A percentile compares a stretch with the other conserved stretches of the same genome.
Evolutionary conservation across 1,284 basidiomycete genomes (phyloP).

Genomic region (Mycena citricolor): DNA sequence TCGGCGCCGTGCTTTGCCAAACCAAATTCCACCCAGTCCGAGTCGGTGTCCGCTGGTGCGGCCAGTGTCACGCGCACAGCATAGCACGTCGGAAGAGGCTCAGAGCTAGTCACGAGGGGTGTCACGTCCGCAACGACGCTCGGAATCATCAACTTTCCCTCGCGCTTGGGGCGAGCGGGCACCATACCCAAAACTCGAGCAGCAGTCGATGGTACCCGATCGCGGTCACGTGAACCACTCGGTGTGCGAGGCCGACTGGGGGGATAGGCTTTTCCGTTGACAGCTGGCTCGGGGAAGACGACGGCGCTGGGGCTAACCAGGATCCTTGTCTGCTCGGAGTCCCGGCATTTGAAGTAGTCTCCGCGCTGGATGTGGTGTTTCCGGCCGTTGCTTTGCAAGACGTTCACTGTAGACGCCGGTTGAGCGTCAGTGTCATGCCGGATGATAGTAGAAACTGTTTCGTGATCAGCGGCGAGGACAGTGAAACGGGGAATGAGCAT

Average conservation of each 20-base stretch:
- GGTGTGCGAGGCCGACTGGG: constrained; percentile 36
- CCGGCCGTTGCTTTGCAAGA: constrained; percentile 42
- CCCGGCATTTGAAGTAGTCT: constrained; percentile 19
- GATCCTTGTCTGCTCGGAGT: constrained; percentile 16
- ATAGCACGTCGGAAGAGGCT: constrained; percentile 45
- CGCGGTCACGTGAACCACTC: constrained; percentile 23
- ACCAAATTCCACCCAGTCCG: constrained; percentile 78
- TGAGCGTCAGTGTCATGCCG: constrained; percentile 54
- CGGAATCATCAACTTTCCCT: constrained; percentile 63
- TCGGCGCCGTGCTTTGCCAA: constrained; percentile 45
- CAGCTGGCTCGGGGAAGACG: constrained; percentile 15
- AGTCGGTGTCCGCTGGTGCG: constrained; percentile 53
- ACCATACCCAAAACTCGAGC: constrained; percentile 26
- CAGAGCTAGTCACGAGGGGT: constrained; percentile 38
- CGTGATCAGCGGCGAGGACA: constrained; percentile 61
- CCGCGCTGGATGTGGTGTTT: constrained; percentile 44
- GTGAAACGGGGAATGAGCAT: constrained; percentile 66
- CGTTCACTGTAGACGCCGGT: constrained; percentile 60
- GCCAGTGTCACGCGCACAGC: constrained; percentile 58
- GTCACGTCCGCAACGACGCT: constrained; percentile 55
- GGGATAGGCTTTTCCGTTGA: constrained; percentile 23
- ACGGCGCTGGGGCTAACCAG: constrained; percentile 24
- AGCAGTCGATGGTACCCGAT: constrained; percentile 20
- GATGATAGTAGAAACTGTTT: constrained; percentile 53
- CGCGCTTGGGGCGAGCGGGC: constrained; percentile 41